A percentile compares a stretch with the other conserved stretches of the same genome.
These are phyloP conservation scores for Nannizziopsis arthrosporioides DNA, from an alignment of 2,329 filamentous ascomycete species.

Conservation along the genomic window DNA sequence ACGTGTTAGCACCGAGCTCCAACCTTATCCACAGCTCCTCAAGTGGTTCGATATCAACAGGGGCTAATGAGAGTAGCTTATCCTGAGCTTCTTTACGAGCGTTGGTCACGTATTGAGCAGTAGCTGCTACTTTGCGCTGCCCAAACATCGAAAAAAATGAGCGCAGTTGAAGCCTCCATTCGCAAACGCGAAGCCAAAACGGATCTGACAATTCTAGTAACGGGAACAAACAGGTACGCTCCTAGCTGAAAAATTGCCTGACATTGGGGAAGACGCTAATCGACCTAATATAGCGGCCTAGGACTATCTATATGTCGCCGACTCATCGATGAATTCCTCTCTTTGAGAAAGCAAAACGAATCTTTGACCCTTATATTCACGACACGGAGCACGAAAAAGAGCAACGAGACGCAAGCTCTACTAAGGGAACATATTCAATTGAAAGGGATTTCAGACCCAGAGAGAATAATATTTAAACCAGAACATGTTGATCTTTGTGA, in stretches of 20 bases:
- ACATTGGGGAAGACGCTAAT: not conserved
- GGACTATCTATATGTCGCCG: constrained; percentile 74
- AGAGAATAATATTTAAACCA: constrained; percentile 41
- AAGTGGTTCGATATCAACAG: no score
- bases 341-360: constrained; percentile 51
- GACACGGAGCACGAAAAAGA: constrained; percentile 65
- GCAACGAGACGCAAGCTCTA: constrained; percentile 54
- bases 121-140: no score
- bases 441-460: constrained; percentile 17
- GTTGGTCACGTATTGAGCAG: no score
- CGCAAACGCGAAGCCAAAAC: constrained; percentile 12
- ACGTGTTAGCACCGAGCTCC: no score
- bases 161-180: not conserved
- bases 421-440: constrained; percentile 52
- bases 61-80: no score
- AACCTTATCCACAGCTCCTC: no score
- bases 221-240: constrained; percentile 70
- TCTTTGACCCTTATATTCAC: constrained; percentile 72
- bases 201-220: constrained; percentile 52
- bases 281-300: constrained; percentile 52
- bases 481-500: constrained; percentile 49
- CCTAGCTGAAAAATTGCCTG: not conserved
- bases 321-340: constrained; percentile 80
- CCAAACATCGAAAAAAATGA: not conserved
- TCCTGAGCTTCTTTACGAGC: no score